Evolutionary conservation across 306 rosid genomes (phyloP), one percentile per base, ranked within the genome.

Genomic region (Psophocarpus tetragonolobus): DNA sequence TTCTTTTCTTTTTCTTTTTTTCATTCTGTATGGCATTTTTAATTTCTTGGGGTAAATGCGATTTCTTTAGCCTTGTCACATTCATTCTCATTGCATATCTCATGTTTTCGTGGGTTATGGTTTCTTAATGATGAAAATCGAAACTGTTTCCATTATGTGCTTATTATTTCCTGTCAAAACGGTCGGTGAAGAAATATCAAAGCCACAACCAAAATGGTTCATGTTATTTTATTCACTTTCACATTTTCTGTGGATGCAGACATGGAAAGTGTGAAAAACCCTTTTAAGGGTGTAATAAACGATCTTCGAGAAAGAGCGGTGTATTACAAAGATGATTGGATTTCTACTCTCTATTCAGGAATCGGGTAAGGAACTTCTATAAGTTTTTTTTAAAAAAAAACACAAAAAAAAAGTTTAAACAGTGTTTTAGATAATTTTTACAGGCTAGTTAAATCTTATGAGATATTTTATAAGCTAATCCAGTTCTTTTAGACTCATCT

Each of bases 311-410:
- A 89, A 85, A 87, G 98, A 87, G 77, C 80, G 5, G n/a, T 73
- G 48, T 85, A 80, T 77, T 94, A 94, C 11, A 86, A 80, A 79
- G 91, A 92, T 65, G 98, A 91, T 84, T 94, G 98, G 98, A 26
- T 48, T 77, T 76, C 61, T 50, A 93, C 91, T 73, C 48, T 86
- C 57, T 35, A 61, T 65, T 81, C 97, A 32, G 97, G 98, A 84
- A 39, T 71, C 1, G 90, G 97, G 98, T 90, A 86, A 54, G 51
- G n/a, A n/a, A n/a, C n/a, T n/a, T n/a, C n/a, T n/a, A n/a, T n/a
- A n/a, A n/a, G n/a, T n/a, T n/a, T n/a, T n/a, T n/a, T n/a, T n/a
- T n/a, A n/a, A n/a, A n/a, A n/a, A n/a, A n/a, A n/a, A n/a, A n/a
- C n/a, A n/a, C n/a, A n/a, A n/a, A n/a, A n/a, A n/a, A n/a, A n/a